Evolutionary conservation across 768 basidiomycete genomes (phyloP), one percentile per base, ranked within the genome.

Genomic region (Trametes cinnabarina): DNA sequence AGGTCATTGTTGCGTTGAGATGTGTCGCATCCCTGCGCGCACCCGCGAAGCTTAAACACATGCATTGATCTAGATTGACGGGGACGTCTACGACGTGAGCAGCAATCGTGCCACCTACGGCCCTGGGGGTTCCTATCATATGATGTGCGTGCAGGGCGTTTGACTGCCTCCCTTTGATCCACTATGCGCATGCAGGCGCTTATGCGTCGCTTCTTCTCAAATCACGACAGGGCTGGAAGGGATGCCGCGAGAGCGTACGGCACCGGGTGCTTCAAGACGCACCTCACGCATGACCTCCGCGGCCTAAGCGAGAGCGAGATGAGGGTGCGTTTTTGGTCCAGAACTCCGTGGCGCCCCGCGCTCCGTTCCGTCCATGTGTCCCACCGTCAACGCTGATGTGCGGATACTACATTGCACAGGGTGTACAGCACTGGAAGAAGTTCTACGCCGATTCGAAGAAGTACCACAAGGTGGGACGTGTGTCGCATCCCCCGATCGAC

Each of bases 211-310:
- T 35, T 46, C 50, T 42, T n/a, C 26, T 61, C 58, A 39, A 37
- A 49, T 54, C 58, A 52, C 44, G 28, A 19, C 63, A 82, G 90
- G 73, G 86, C 92, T 62, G 94, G 95, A 12, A 73, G 81, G 51
- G 94, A 98, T 71, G 93, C 92, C n/a, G 90, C 92, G 25, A 79
- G 95, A 64, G 89, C 94, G 0, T 98, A 93, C 72, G 92, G 83
- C 43, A 98, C 95, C 2, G 94, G 94, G 10, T 98, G 95, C 71
- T 97, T 98, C 77, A 80, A 85, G 65, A 84, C 84, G 4, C 95
- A 98, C 73, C 83, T 85, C 43, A 98, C 94, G 37, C 89, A 97
- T 74, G 95, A 98, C 74, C 76, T 88, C 60, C 86, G 95, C 61
- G 96, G 89, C 15, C 72, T 98, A 64, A 79, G 77, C 34, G 84